Conservation (phyloP, 805 yeast species). For the Starmerella khaoyaiensis region DNA sequence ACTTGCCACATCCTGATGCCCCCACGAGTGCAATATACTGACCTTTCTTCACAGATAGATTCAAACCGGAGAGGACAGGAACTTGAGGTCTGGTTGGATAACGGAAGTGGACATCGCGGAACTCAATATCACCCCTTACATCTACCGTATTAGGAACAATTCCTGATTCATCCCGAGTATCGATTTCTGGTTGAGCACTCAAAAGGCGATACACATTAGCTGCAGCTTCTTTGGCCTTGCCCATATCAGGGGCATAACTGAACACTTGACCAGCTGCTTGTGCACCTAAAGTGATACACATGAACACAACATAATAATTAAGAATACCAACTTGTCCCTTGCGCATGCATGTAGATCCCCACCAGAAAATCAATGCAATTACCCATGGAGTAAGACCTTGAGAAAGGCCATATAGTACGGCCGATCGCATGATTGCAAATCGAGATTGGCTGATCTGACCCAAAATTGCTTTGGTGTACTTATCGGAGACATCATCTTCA, state of each 20-base stretch:
- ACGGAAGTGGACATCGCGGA: conserved; percentile 46
- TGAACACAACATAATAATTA: conserved; percentile 31
- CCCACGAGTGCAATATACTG: conserved; percentile 56
- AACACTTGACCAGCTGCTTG: conserved; percentile 33
- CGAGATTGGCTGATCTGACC: conserved; percentile 26
- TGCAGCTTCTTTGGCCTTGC: conserved; percentile 32
- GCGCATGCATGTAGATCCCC: conserved; percentile 30
- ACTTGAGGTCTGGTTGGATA: conserved; percentile 50
- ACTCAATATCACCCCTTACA: conserved; percentile 40
- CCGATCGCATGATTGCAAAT: conserved; percentile 24
- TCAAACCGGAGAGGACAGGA: conserved; percentile 39
- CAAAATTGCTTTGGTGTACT: conserved; percentile 24
- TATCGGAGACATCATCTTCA: conserved; percentile 28
- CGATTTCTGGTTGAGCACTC: conserved; percentile 28
- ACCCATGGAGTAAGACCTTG: conserved; percentile 33
- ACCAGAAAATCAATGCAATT: conserved; percentile 34
- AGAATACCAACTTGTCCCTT: conserved; percentile 24
- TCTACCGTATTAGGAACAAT: conserved; percentile 22
- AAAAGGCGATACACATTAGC: conserved; percentile 26
- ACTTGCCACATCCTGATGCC: conserved; percentile 50
- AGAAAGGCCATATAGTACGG: conserved; percentile 29
- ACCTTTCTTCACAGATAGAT: conserved; percentile 37
- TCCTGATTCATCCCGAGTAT: conserved; percentile 26
- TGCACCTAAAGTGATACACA: conserved; percentile 32
- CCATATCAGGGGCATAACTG: conserved; percentile 34